Evolutionary conservation across 139 green algal genomes (phyloP).

Genomic region (Diplosphaera chodatii): DNA sequence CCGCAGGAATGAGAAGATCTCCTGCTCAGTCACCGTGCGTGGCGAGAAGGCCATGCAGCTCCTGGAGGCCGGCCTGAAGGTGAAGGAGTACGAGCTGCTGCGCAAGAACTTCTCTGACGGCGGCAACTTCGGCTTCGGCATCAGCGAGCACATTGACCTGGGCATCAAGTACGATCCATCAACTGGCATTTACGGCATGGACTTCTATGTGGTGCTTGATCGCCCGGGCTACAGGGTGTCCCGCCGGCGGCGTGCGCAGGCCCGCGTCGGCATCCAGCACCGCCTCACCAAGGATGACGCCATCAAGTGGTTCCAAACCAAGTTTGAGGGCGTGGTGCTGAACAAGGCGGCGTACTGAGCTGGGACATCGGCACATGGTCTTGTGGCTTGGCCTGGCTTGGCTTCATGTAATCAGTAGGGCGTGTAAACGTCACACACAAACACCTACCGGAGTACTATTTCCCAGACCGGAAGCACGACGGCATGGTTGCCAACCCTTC

Average conservation of each 20-base stretch:
- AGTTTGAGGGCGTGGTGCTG: constrained; percentile 97
- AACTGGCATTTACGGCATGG: constrained; percentile 99
- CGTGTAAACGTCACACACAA: too few species aligned
- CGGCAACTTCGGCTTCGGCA: constrained; percentile 96
- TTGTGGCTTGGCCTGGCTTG: too few species aligned
- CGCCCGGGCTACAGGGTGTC: constrained; percentile 90
- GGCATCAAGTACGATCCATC: constrained; percentile 99
- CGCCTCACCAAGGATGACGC: constrained; percentile 94
- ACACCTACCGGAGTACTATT: too few species aligned
- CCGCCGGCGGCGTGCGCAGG: constrained; percentile 54
- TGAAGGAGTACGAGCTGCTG: constrained; percentile 99
- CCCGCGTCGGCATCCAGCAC: constrained; percentile 81
- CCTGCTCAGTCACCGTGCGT: constrained; percentile 89
- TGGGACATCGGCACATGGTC: too few species aligned
- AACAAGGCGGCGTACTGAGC: constrained; percentile 73
- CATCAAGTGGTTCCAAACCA: constrained; percentile 97
- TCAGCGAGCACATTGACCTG: constrained; percentile 99
- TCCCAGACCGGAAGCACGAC: too few species aligned
- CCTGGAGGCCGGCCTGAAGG: constrained; percentile 96
- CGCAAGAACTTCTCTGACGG: constrained; percentile 94
- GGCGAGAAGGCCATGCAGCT: constrained; percentile 99
- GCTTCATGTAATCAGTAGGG: too few species aligned
- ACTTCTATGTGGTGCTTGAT: constrained; percentile 99
- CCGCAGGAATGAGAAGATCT: constrained; percentile 99
- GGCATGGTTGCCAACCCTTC: too few species aligned